These are phyloP conservation scores for Pestalotiopsis sp. DNA, from an alignment of 2,329 filamentous ascomycete species.

Conservation along the genomic window DNA sequence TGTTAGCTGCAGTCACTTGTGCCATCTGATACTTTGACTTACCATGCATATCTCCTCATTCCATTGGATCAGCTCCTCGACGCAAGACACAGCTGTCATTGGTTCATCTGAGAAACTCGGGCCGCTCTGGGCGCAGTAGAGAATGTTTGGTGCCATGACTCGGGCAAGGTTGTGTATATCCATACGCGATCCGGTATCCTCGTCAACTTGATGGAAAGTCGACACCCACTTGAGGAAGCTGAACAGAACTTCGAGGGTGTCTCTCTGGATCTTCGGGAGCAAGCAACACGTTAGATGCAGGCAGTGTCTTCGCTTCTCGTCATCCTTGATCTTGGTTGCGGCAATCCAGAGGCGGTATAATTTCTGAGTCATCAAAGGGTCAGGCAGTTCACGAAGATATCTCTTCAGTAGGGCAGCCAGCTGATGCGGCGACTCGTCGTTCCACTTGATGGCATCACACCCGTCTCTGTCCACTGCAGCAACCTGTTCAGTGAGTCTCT, in stretches of 20 bases:
- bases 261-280: conserved; percentile 87
- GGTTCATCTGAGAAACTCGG: conserved; percentile 80
- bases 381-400: conserved; percentile 90
- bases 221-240: conserved; percentile 97
- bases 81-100: conserved; percentile 90
- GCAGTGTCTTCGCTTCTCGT: conserved; percentile 80
- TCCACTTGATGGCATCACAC: conserved; percentile 82
- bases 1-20: conserved; percentile 3
- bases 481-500: conserved; percentile 83
- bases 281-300: conserved; percentile 91
- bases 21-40: conserved; percentile 41
- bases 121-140: conserved; percentile 71
- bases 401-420: conserved; percentile 93
- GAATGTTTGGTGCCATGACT: conserved; percentile 94
- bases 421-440: conserved; percentile 88
- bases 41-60: conserved; percentile 98
- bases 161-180: conserved; percentile 97
- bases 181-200: conserved; percentile 98
- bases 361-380: conserved; percentile 93
- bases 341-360: conserved; percentile 89
- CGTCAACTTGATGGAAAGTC: conserved; percentile 95
- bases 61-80: conserved; percentile 86
- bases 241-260: conserved; percentile 93
- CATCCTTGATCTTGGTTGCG: conserved; percentile 84
- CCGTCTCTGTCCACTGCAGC: conserved; percentile 86